phyloP scores from a whole-genome alignment of 345 rosid species.

The Psidium friedrichsthalianum region DNA sequence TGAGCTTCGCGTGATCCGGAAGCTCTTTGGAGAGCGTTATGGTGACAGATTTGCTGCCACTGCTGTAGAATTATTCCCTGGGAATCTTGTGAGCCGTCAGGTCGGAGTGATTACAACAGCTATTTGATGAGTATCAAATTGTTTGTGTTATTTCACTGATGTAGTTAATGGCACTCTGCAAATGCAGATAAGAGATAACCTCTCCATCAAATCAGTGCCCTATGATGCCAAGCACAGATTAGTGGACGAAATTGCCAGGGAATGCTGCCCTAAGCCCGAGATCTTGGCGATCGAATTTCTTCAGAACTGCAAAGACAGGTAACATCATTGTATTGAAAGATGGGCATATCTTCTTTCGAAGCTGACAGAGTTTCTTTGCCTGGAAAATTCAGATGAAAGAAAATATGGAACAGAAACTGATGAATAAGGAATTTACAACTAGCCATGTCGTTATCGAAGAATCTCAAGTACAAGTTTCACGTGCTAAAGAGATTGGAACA shows the following conservation, averaged over 20 bases:
- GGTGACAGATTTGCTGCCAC: conserved; percentile 39
- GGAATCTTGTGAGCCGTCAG: conserved; percentile 65
- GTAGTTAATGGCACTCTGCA: background rate
- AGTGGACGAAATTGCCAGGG: conserved; percentile 43
- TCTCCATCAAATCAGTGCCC: conserved; percentile 27
- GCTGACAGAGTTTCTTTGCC: background rate
- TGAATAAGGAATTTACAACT: background rate
- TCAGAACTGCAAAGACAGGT: conserved; percentile 40
- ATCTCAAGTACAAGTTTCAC: conserved; percentile 1
- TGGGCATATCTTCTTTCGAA: background rate
- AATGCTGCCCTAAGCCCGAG: conserved; percentile 25
- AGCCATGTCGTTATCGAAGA: background rate
- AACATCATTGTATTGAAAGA: background rate
- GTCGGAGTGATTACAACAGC: conserved; percentile 9
- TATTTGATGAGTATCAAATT: background rate
- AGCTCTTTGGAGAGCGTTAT: conserved; percentile 60
- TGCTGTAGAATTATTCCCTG: conserved; percentile 48
- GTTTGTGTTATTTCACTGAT: background rate
- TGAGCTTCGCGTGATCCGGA: conserved; percentile 47
- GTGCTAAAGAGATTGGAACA: conserved; percentile 2
- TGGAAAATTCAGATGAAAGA: conserved; percentile 11
- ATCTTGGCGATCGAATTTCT: conserved; percentile 43
- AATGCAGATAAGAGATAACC: conserved; percentile 43
- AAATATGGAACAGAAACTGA: background rate
- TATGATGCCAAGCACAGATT: conserved; percentile 37